Base-by-base conservation (phyloP, 305 asterid species). In the Petunia hybrid region DNA sequence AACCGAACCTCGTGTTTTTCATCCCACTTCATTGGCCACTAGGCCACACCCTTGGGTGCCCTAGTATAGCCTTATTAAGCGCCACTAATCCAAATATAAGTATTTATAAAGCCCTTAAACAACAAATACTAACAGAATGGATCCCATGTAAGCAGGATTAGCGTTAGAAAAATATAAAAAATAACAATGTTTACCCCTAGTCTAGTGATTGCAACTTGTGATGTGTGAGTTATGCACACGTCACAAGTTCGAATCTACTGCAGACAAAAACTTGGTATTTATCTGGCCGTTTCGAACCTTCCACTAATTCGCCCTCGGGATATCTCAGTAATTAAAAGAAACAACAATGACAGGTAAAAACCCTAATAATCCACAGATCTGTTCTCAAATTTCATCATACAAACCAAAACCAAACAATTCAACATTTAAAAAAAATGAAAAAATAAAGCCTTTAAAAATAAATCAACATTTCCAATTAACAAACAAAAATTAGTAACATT, bases 21-120 rank as follows among this genome's bases (percentile, higher is more conserved):
- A 22, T 22, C 0, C 31, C 31, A 22, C 31, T 22, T 22, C 31
- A 22, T 22, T 22, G 31, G 31, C 31, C 31, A 22, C 31, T 22
- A 22, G 0, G 31, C 31, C 31, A 22, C 31, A 22, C 31, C 31
- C 31, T 22, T 22, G 31, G 31, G 31, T 22, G 31, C 51, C 63
- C 8, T 13, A 74, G 6, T 74, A 51, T 13, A 36, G 48, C 1
- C 78, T 74, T 74, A 53, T 36, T 74, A 53, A 36, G 36, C 48
- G 36, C 55, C 48, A 53, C 43, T 71, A 10, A 70, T 46, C 41
- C 10, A 70, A 31, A 22, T 46, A 70, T 43, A 31, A 8, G 43
- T 46, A 48, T 31, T 45, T 46, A 45, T 46, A 22, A 70, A 70
- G 31, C 42, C 77, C 31, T 22, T 71, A 71, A 71, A 71, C 31